These are phyloP conservation scores for Tulasnella sp. DNA, from an alignment of 768 basidiomycete species.

Conservation along the genomic window DNA sequence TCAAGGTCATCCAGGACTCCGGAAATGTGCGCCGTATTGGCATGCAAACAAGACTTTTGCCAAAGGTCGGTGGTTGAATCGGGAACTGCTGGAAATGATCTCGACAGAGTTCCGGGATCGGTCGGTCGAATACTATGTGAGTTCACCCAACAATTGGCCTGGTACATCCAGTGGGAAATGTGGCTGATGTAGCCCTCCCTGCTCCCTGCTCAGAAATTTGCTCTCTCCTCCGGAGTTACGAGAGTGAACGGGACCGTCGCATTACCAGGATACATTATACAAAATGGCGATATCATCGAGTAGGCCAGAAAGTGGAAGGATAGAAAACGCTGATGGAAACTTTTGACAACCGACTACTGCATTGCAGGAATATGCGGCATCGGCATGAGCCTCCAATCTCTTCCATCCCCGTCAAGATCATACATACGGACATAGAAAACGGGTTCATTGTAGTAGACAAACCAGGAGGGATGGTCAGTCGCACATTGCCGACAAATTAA, in stretches of 20 bases:
- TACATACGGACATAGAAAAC: constrained; percentile 65
- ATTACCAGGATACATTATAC: constrained; percentile 61
- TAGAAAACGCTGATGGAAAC: too few relatives aligned
- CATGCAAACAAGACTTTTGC: constrained; percentile 89
- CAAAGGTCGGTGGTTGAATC: constrained; percentile 78
- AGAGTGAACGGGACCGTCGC: constrained; percentile 89
- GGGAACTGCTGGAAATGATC: constrained; percentile 82
- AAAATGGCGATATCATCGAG: constrained; percentile 86
- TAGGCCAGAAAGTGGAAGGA: constrained; percentile 28
- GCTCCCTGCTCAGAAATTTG: constrained; percentile 38
- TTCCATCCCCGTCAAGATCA: constrained; percentile 64
- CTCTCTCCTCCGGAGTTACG: constrained; percentile 87
- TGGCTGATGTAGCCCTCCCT: not conserved
- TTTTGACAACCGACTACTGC: not conserved
- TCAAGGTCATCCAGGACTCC: constrained; percentile 37
- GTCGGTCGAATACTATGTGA: constrained; percentile 90
- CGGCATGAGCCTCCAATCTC: constrained; percentile 96
- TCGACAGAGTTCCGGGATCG: constrained; percentile 91
- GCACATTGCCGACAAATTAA: constrained; percentile 6
- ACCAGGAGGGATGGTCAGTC: constrained; percentile 87
- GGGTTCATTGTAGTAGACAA: constrained; percentile 91
- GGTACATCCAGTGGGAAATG: not conserved
- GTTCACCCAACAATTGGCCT: constrained; percentile 26
- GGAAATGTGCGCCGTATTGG: constrained; percentile 83
- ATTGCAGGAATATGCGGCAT: constrained; percentile 76